Conservation (phyloP, 148 eudicot genomes). For the Cornus controversa region DNA sequence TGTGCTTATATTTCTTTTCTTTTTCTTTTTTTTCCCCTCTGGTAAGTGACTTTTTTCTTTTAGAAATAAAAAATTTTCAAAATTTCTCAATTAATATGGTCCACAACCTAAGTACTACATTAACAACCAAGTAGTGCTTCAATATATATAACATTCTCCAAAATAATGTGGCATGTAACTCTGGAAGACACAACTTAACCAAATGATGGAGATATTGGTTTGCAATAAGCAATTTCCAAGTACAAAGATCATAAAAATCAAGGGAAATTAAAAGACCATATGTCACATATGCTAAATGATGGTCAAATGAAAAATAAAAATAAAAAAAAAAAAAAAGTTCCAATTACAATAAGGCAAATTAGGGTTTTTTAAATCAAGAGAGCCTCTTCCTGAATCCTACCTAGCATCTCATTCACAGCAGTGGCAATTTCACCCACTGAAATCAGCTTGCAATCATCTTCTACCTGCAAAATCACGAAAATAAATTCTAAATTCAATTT, state of each 20-base stretch:
- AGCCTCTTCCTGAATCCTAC: conserved; percentile 41
- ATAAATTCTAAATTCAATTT: not conserved
- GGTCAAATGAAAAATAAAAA: not conserved
- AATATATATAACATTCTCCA: too few relatives aligned
- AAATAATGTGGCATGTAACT: too few relatives aligned
- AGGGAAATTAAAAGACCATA: not conserved
- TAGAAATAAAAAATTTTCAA: too few relatives aligned
- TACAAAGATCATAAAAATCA: not conserved
- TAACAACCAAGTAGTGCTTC: too few relatives aligned
- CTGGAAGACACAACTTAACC: not conserved
- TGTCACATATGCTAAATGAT: not conserved
- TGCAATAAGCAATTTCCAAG: not conserved
- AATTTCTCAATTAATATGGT: too few relatives aligned
- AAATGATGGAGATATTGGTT: not conserved
- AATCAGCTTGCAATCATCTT: conserved; percentile 48
- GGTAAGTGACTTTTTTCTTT: too few relatives aligned
- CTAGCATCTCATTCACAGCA: conserved; percentile 47
- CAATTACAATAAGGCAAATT: not conserved
- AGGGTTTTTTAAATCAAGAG: not conserved
- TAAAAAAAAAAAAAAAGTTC: not conserved
- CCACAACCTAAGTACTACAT: too few relatives aligned
- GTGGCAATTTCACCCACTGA: conserved; percentile 60
- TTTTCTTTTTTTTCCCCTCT: too few relatives aligned
- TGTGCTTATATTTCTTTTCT: too few relatives aligned
- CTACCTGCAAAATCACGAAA: conserved; percentile 38